These are phyloP conservation scores for Lipomyces starkeyi DNA, from an alignment of 805 yeast species.

Conservation along the genomic window DNA sequence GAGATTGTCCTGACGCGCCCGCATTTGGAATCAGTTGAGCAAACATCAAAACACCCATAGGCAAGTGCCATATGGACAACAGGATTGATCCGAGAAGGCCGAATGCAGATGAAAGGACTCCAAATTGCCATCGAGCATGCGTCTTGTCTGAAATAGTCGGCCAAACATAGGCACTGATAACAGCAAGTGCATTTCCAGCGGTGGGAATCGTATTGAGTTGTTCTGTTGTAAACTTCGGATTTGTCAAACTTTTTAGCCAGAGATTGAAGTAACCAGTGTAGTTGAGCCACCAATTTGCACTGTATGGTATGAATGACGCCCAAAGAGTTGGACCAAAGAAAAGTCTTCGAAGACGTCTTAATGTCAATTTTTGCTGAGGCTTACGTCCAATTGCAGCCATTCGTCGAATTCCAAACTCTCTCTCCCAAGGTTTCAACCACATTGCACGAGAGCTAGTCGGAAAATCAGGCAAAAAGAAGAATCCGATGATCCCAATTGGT, in stretches of 20 bases:
- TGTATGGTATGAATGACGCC: slow-evolving; percentile 14
- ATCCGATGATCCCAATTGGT: slow-evolving; percentile 49
- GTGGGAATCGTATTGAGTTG: slow-evolving; percentile 46
- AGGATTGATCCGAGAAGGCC: slow-evolving; percentile 12
- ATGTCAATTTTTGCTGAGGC: slow-evolving; percentile 19
- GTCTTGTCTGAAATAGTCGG: slow-evolving; percentile 44
- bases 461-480: slow-evolving; percentile 20
- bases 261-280: slow-evolving; percentile 29
- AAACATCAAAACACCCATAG: slow-evolving; percentile 11
- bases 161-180: slow-evolving; percentile 37
- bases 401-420: slow-evolving; percentile 20
- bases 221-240: slow-evolving; percentile 39
- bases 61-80: slow-evolving; percentile 17
- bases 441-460: slow-evolving; percentile 19
- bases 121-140: slow-evolving; percentile 42
- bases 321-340: slow-evolving; percentile 14
- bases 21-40: slow-evolving; percentile 13
- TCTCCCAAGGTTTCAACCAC: slow-evolving; percentile 15
- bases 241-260: slow-evolving; percentile 42
- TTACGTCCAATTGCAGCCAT: slow-evolving; percentile 24
- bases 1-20: slow-evolving; percentile 17
- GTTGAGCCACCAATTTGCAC: background rate
- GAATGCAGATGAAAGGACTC: slow-evolving; percentile 28
- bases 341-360: background rate
- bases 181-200: slow-evolving; percentile 43